phyloP scores from a whole-genome alignment of 768 basidiomycete genomes.

The Pulveroboletus sp. region DNA sequence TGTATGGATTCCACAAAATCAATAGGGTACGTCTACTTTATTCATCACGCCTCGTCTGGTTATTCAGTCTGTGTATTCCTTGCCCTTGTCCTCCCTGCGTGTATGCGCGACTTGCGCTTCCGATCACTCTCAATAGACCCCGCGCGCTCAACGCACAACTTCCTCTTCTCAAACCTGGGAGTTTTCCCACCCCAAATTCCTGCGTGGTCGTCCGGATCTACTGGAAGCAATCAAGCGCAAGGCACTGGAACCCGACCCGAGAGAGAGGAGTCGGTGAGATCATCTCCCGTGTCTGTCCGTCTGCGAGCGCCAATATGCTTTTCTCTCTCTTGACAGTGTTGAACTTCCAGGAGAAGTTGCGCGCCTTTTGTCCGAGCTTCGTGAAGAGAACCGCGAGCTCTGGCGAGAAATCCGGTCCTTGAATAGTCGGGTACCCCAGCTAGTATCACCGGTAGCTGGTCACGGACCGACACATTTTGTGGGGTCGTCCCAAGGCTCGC shows the following conservation, averaged over 20 bases:
- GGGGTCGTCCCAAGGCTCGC: constrained; percentile 9
- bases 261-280: constrained; percentile 31
- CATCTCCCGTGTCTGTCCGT: neutral
- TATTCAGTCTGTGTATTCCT: constrained; percentile 1
- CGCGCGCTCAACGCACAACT: constrained; percentile 79
- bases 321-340: constrained; percentile 52
- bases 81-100: no score
- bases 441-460: neutral
- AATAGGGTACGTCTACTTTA: constrained; percentile 58
- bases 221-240: constrained; percentile 87
- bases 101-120: neutral
- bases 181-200: constrained; percentile 84
- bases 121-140: constrained; percentile 47
- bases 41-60: constrained; percentile 1
- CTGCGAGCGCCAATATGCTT: constrained; percentile 2
- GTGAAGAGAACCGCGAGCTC: constrained; percentile 68
- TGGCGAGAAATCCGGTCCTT: constrained; percentile 36
- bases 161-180: constrained; percentile 85
- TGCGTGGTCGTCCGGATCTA: constrained; percentile 76
- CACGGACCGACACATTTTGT: constrained; percentile 7
- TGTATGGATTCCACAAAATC: constrained; percentile 96
- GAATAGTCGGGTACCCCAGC: constrained; percentile 22
- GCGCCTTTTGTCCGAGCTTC: constrained; percentile 52
- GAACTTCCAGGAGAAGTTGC: constrained; percentile 80
- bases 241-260: constrained; percentile 77